Base-by-base conservation (phyloP, 768 basidiomycete species). In the Pleurotus giganteus region DNA sequence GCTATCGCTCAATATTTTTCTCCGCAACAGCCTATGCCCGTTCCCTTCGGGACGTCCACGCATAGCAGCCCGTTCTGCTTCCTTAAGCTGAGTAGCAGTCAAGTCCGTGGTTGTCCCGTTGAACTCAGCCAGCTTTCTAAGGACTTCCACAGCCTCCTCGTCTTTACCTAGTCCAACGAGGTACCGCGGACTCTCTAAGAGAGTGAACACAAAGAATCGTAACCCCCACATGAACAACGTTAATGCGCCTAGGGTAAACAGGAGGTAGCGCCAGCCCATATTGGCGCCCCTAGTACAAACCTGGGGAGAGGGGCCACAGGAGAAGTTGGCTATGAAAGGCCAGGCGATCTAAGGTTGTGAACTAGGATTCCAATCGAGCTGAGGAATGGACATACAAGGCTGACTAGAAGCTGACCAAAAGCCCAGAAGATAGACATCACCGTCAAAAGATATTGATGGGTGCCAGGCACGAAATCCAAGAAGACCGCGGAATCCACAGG, bases 351-450 rank as follows among this genome's bases (percentile, higher is more conserved):
- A 36, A 12, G 6, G 26, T 15, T 29, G 42, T 43, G 42, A 43
- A n/a, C 8, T 6, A 47, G 45, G 5, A 19, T 12, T 8, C 13
- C 5, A 24, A 23, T 39, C 13, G 39, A 17, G 24, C 15, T 24
- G 29, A 39, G 17, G 8, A 23, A 19, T 4, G 39, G 39, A 55
- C 46, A 29, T 53, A 72, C 73, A 44, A 79, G 58, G 59, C 69
- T 74, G 21, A 81, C 84, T 44, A 86, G 61, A 0, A 89, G 75
- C 64, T 89, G 88, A 2, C 88, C 87, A 28, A 89, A 74, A 5
- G 85, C 83, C 89, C 89, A 91, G 84, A 85, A 91, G 32, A 89
- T 78, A 0, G 87, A 88, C 19, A 91, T 74, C 12, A 89, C 70
- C 0, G 88, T 89, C 28, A 91, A 71, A 3, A 91, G 73, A 61